Evolutionary conservation across 2,329 filamentous ascomycete genomes (phyloP).

Genomic region (Calonectria pteridis): DNA sequence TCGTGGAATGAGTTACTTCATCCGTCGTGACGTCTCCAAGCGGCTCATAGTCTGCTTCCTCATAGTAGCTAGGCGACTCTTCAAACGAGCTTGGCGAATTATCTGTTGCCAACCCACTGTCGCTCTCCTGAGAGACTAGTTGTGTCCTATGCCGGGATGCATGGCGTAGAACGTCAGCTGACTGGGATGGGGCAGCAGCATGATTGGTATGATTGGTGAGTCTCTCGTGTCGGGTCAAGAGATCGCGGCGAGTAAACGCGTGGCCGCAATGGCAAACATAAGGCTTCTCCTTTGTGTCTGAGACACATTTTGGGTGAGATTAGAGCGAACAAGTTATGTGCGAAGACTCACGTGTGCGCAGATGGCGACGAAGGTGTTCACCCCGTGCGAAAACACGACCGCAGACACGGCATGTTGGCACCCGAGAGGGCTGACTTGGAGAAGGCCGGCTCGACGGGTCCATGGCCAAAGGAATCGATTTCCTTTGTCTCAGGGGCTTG

Average conservation of each 20-base stretch:
- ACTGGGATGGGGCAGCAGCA: not conserved
- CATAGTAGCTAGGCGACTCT: not conserved
- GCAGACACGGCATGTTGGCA: not conserved
- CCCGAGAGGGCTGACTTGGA: too few species aligned
- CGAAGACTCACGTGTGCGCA: not conserved
- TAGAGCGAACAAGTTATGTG: not conserved
- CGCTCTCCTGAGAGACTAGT: not conserved
- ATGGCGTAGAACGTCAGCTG: not conserved
- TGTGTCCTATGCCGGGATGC: not conserved
- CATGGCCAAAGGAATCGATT: not conserved
- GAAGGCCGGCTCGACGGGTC: not conserved
- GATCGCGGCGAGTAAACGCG: not conserved
- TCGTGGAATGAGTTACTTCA: too few species aligned
- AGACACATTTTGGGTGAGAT: not conserved
- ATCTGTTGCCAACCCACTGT: not conserved
- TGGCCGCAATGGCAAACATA: not conserved
- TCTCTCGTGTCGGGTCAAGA: not conserved
- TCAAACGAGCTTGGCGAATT: not conserved
- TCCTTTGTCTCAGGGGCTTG: not conserved
- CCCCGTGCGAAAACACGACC: not conserved
- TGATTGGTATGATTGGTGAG: not conserved
- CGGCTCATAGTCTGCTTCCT: not conserved
- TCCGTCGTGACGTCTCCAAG: not conserved
- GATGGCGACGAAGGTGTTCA: not conserved
- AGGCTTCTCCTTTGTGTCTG: not conserved